These are phyloP conservation scores for Phialophora macrospora DNA, from an alignment of 2,329 filamentous ascomycete genomes.

Conservation along the genomic window DNA sequence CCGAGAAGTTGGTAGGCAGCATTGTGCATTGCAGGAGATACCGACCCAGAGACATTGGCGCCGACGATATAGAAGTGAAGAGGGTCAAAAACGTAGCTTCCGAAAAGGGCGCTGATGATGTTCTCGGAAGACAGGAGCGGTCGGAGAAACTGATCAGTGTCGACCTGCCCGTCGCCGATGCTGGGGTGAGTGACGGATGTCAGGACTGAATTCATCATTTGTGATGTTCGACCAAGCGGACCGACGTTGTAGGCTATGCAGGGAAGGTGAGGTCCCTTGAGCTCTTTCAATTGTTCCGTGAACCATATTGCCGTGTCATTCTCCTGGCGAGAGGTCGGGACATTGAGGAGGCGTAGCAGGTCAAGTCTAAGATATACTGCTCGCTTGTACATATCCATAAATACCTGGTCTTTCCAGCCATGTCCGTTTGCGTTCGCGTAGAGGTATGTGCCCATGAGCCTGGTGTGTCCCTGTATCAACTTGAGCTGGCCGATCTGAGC, in stretches of 20 bases:
- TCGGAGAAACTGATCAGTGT: constrained; percentile 40
- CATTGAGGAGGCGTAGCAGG: constrained; percentile 47
- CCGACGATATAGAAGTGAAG: constrained; percentile 51
- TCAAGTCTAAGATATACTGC: constrained; percentile 48
- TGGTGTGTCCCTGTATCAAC: constrained; percentile 46
- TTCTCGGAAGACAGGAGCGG: constrained; percentile 38
- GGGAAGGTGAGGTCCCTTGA: constrained; percentile 43
- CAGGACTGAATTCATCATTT: constrained; percentile 50
- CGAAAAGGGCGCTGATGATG: constrained; percentile 46
- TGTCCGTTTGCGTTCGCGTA: constrained; percentile 6
- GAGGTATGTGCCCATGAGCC: constrained; percentile 48
- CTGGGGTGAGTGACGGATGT: constrained; percentile 50
- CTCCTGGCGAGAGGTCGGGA: constrained; percentile 45
- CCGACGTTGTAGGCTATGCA: constrained; percentile 51
- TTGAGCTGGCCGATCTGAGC: constrained; percentile 40
- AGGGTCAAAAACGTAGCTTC: constrained; percentile 50
- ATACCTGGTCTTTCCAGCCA: constrained; percentile 29
- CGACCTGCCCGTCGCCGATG: constrained; percentile 37
- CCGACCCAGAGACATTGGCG: constrained; percentile 49
- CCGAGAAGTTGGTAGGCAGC: constrained; percentile 49
- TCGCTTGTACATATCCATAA: constrained; percentile 39
- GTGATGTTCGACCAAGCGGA: constrained; percentile 50
- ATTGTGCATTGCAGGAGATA: constrained; percentile 53
- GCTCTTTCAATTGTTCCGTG: constrained; percentile 44
- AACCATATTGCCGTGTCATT: constrained; percentile 48